Evolutionary conservation across 257 asterid species (phyloP).

Genomic region (Cruciata laevipes): DNA sequence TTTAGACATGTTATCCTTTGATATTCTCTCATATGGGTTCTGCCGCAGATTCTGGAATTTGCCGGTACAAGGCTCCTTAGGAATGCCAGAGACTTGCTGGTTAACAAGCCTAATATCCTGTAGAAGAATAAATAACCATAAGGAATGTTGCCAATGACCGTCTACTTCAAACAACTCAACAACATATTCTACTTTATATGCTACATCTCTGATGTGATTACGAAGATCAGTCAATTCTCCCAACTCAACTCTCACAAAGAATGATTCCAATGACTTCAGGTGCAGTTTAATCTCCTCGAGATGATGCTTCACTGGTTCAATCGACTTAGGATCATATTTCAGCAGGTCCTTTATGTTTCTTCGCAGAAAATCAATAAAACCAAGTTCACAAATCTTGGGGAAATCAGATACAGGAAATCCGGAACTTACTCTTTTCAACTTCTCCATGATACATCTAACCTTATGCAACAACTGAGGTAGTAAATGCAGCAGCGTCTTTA

Average conservation of each 20-base stretch:
- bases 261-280: background rate
- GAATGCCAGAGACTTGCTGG: background rate
- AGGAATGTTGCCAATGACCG: background rate
- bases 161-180: background rate
- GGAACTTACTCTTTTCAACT: too few relatives aligned
- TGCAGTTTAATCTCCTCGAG: background rate
- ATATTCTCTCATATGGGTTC: too few relatives aligned
- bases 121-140: background rate
- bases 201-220: background rate
- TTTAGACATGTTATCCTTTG: background rate
- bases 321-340: background rate
- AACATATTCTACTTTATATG: background rate
- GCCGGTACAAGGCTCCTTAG: background rate
- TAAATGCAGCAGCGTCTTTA: background rate
- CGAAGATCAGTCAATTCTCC: background rate
- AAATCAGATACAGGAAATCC: background rate
- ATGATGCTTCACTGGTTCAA: background rate
- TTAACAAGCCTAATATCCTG: background rate
- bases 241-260: background rate
- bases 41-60: background rate
- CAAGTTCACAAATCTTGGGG: background rate
- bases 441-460: background rate
- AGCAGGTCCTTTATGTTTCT: background rate
- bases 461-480: background rate
- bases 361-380: background rate